phyloP scores from a whole-genome alignment of 257 asterid species.

The Capsicum rhomboideum region DNA sequence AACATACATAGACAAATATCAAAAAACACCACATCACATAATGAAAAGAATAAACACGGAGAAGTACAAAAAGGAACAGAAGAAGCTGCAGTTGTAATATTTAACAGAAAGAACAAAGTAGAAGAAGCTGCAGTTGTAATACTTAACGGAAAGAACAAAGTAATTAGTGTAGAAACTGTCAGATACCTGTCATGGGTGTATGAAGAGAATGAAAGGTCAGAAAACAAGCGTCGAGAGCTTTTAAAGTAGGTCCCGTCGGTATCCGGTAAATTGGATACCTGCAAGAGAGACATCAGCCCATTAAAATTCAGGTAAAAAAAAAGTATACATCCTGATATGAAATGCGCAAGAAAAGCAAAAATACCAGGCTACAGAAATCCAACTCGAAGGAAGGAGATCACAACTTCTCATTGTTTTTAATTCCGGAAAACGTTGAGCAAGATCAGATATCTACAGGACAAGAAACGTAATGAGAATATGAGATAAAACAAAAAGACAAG shows the following conservation, averaged over 20 bases:
- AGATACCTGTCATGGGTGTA: slow-evolving; percentile 59
- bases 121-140: neutral
- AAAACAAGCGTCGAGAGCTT: slow-evolving; percentile 89
- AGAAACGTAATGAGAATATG: neutral
- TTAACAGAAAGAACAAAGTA: too few species aligned
- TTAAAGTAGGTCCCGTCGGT: slow-evolving; percentile 83
- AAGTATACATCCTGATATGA: neutral
- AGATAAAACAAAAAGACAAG: neutral
- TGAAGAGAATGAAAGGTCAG: slow-evolving; percentile 90
- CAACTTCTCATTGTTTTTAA: slow-evolving; percentile 72
- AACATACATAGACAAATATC: neutral
- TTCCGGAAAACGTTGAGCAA: slow-evolving; percentile 57
- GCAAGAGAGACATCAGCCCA: slow-evolving; percentile 2
- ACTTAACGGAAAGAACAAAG: neutral
- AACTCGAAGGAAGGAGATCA: slow-evolving; percentile 76
- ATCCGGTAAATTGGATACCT: slow-evolving; percentile 99
- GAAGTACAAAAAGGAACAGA: neutral
- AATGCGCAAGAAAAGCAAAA: neutral
- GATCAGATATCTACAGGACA: slow-evolving; percentile 56
- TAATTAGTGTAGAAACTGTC: neutral
- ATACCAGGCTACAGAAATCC: slow-evolving; percentile 99
- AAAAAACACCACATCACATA: neutral
- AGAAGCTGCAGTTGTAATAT: neutral
- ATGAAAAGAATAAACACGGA: neutral
- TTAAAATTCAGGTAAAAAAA: neutral